Conservation (phyloP, 257 asterid species). For the Ajuga chamaepitys region DNA sequence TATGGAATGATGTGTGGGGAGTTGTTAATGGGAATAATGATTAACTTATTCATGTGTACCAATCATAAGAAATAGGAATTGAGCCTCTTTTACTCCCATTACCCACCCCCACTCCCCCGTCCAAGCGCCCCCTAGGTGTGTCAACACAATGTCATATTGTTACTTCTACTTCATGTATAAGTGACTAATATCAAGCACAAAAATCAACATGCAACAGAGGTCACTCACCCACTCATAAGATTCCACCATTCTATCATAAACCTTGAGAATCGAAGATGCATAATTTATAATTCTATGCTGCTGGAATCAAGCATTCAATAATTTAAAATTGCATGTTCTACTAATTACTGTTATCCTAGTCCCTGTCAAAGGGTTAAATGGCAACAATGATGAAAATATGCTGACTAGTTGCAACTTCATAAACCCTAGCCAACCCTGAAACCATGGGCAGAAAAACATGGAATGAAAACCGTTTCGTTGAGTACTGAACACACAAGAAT, state of each 20-base stretch:
- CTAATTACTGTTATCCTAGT: background rate
- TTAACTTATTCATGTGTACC: no score
- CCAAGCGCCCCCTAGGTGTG: no score
- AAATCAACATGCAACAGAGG: background rate
- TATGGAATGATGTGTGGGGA: no score
- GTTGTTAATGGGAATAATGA: no score
- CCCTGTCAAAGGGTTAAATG: background rate
- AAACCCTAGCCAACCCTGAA: background rate
- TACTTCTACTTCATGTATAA: background rate
- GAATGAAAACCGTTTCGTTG: constrained; percentile 2
- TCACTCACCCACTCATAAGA: background rate
- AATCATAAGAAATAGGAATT: no score
- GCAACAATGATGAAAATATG: background rate
- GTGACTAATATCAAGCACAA: background rate
- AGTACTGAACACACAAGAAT: background rate
- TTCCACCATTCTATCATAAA: background rate
- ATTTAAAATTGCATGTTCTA: background rate
- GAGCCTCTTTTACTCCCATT: no score
- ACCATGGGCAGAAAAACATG: background rate
- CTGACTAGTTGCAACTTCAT: background rate
- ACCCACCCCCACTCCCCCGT: no score
- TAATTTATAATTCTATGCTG: background rate
- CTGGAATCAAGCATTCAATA: background rate
- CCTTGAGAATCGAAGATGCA: background rate
- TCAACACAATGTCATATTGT: background rate